Evolutionary conservation across 129 eudicot genomes (phyloP), one percentile per base, ranked within the genome.

Genomic region (Scalesia atractyloides): DNA sequence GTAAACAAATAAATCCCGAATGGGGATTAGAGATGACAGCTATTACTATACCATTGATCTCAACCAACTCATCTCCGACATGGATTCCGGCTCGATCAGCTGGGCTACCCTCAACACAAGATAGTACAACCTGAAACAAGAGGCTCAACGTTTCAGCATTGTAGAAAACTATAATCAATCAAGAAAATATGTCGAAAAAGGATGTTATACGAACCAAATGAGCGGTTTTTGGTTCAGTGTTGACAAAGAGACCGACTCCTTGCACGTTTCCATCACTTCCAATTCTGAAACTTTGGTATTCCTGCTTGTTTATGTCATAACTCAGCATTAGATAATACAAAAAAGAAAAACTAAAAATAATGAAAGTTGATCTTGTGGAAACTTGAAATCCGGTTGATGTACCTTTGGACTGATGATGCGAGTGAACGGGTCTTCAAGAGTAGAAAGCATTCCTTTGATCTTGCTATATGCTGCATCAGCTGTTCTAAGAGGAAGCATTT

Each of bases 21-120:
- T 22, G 70, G 26, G 34, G 22, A 62, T 48, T 13, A 17, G 4
- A 26, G 59, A 17, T 59, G 24, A 43, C 17, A 4, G 13, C 41
- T 8, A 41, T 54, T 57, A 33, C 54, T 59, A 56, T 80, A 92
- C 96, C 98, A 64, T 94, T 84, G 30, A 94, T 94, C 81, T 94
- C 98, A 61, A 94, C 68, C 47, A 94, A 73, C 74, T 94, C 97
- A 69, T 94, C 98, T 75, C 98, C 98, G 56, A 86, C 97, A 59
- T 86, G 98, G 73, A 94, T 87, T 46, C 98, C 98, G 75, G 98
- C 97, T 69, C 97, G 93, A 79, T 88, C 96, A 66, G 98, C 98
- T n/a, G 98, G 98, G 73, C 98, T 80, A 76, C 89, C 96, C 67
- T 94, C 96, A 51, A 94, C 79, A 73, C 98, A 94, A 14, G 97